These are phyloP conservation scores for Litsea cubeba DNA, from an alignment of 164 flowering plant genomes.

Conservation along the genomic window DNA sequence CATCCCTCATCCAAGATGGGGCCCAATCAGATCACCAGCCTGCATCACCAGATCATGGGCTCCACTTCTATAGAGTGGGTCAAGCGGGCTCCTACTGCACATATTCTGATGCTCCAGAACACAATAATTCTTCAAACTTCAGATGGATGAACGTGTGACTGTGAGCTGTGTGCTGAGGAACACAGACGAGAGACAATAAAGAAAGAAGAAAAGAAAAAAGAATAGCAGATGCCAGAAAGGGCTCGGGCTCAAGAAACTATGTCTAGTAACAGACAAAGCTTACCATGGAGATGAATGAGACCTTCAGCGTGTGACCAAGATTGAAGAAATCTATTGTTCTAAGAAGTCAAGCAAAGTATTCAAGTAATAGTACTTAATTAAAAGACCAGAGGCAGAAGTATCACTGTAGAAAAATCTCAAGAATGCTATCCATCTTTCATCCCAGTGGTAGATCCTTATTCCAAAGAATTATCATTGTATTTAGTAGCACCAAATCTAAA, in stretches of 20 bases:
- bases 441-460: too few relatives aligned
- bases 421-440: too few relatives aligned
- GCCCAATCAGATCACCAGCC: not conserved
- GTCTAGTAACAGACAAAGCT: conserved; percentile 1
- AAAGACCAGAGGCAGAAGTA: too few relatives aligned
- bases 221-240: not conserved
- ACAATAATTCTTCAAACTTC: not conserved
- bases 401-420: too few relatives aligned
- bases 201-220: not conserved
- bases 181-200: not conserved
- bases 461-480: too few relatives aligned
- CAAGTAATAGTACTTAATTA: too few relatives aligned
- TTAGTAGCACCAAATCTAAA: too few relatives aligned
- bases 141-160: not conserved
- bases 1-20: too few relatives aligned
- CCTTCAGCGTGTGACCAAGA: not conserved
- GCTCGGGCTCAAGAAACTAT: conserved; percentile 18
- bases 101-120: not conserved
- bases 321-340: not conserved
- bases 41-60: not conserved
- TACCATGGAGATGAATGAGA: not conserved
- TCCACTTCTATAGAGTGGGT: not conserved
- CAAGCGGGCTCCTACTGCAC: not conserved
- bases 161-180: not conserved
- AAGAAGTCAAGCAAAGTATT: not conserved